These are phyloP conservation scores for Penicillium sclerotiorum DNA, from an alignment of 2,329 filamentous ascomycete species.

Conservation along the genomic window DNA sequence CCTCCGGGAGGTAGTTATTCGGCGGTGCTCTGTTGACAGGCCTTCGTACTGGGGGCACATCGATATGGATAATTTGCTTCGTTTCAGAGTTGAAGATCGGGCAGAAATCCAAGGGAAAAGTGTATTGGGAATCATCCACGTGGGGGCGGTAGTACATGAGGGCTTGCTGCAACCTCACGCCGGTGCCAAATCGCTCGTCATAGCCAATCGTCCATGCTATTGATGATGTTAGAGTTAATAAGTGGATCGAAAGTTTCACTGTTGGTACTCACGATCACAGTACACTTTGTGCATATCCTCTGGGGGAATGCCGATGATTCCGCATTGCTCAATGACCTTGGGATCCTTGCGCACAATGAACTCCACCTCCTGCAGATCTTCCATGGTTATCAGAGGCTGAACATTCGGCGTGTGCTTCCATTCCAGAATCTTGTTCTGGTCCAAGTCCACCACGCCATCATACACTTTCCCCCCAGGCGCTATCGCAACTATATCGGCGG, in stretches of 20 bases:
- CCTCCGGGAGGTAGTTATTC: slow-evolving; percentile 77
- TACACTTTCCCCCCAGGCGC: slow-evolving; percentile 76
- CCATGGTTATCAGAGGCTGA: slow-evolving; percentile 90
- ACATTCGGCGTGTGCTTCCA: slow-evolving; percentile 77
- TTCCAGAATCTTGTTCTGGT: slow-evolving; percentile 64
- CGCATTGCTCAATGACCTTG: slow-evolving; percentile 88
- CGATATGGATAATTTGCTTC: slow-evolving; percentile 77
- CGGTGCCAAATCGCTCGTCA: slow-evolving; percentile 82
- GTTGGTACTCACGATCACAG: slow-evolving; percentile 69
- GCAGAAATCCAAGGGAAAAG: slow-evolving; percentile 89
- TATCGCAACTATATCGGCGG: slow-evolving; percentile 84
- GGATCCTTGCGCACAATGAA: slow-evolving; percentile 73
- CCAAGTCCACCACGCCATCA: slow-evolving; percentile 78
- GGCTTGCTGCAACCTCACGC: slow-evolving; percentile 81
- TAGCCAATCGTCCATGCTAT: slow-evolving; percentile 90
- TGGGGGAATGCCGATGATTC: slow-evolving; percentile 74
- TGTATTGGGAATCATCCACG: slow-evolving; percentile 84
- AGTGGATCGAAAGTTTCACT: neutral
- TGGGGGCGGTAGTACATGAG: slow-evolving; percentile 94
- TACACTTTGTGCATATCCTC: slow-evolving; percentile 95
- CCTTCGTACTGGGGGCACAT: slow-evolving; percentile 75
- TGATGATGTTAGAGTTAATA: neutral
- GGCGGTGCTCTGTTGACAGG: slow-evolving; percentile 71
- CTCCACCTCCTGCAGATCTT: slow-evolving; percentile 83
- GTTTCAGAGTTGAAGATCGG: slow-evolving; percentile 86